phyloP scores from a whole-genome alignment of 345 rosid species.

The Syzygium oleosum region DNA sequence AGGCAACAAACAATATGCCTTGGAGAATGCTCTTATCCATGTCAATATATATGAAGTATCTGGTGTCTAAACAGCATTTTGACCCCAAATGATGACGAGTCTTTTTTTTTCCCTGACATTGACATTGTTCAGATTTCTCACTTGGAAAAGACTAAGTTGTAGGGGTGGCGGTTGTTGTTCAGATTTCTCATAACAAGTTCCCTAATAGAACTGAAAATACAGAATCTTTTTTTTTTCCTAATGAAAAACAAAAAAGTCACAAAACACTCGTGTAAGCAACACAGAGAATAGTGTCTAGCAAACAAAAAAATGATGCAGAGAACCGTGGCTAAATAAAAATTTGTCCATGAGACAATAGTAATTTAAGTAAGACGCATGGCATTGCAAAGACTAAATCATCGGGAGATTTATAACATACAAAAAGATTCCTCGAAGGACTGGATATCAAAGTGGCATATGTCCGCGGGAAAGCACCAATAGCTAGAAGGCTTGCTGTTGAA shows the following conservation, averaged over 20 bases:
- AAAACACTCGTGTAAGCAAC: neutral
- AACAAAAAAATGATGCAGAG: neutral
- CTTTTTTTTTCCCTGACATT: neutral
- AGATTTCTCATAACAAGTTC: neutral
- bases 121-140: neutral
- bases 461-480: slow-evolving; percentile 57
- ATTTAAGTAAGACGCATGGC: neutral
- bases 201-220: neutral
- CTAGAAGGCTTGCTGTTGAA: slow-evolving; percentile 73
- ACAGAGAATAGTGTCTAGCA: neutral
- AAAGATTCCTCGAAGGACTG: slow-evolving; percentile 71
- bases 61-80: neutral
- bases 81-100: neutral
- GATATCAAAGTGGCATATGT: slow-evolving; percentile 43
- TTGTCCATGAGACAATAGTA: neutral
- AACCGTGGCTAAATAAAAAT: neutral
- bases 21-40: neutral
- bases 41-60: neutral
- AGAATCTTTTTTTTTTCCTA: neutral
- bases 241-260: neutral
- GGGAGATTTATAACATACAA: slow-evolving; percentile 35
- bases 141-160: neutral
- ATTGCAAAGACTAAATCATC: neutral
- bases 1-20: neutral
- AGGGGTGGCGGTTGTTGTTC: neutral